Percentiles rank a stretch among this genome's conserved stretches.
Conservation (phyloP, 495 filamentous ascomycete species). For the Sordaria brevicollis region DNA sequence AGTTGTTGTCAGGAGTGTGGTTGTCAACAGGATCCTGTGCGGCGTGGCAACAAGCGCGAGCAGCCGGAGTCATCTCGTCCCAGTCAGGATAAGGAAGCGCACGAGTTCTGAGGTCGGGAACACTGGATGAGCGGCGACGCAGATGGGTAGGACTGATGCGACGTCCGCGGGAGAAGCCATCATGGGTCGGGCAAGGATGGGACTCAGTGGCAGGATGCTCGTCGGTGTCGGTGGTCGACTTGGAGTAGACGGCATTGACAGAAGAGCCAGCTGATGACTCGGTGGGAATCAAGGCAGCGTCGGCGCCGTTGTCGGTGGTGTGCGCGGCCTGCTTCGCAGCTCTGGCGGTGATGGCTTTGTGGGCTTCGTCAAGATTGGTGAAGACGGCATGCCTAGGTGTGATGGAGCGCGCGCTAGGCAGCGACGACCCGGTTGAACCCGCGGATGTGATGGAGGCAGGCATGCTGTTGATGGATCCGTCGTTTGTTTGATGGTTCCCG, state of each 20-base stretch:
- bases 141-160: conserved; percentile 2
- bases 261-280: conserved; percentile 4
- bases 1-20: background rate
- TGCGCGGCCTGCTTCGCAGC: background rate
- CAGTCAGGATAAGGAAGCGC: background rate
- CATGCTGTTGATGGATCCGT: background rate
- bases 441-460: background rate
- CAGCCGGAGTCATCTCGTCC: background rate
- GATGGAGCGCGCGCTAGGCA: conserved; percentile 1
- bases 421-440: background rate
- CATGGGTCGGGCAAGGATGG: background rate
- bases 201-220: background rate
- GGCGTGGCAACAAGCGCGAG: background rate
- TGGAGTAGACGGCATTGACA: background rate
- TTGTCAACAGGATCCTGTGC: background rate
- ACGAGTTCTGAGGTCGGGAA: background rate
- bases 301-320: background rate
- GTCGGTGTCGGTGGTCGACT: background rate
- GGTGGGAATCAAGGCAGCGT: background rate
- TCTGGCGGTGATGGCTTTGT: conserved; percentile 17
- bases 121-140: background rate
- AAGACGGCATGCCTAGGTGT: conserved; percentile 13
- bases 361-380: conserved; percentile 15
- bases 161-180: conserved; percentile 1
- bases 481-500: background rate